Percentiles rank a stretch among this genome's conserved stretches.
phyloP scores from a whole-genome alignment of 495 filamentous ascomycete genomes.

The Haplographium delicatum region DNA sequence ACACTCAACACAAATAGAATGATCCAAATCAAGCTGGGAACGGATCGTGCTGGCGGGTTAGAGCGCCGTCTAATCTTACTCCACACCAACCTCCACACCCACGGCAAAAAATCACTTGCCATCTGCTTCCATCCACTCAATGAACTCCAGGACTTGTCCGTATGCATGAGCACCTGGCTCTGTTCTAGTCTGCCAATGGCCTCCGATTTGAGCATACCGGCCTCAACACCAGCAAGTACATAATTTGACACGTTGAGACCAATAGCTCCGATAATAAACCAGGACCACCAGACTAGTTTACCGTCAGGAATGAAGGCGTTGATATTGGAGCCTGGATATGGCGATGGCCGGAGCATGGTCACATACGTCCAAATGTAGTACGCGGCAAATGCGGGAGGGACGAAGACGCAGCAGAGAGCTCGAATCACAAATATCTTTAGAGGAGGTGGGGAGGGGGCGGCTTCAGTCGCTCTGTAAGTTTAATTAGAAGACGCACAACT shows the following conservation, averaged over 20 bases:
- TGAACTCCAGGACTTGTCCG: not conserved
- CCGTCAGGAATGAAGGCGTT: not conserved
- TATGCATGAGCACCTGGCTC: too few species aligned
- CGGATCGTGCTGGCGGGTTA: too few species aligned
- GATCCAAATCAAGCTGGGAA: not conserved
- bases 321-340: not conserved
- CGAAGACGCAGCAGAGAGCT: not conserved
- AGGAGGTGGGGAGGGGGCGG: too few species aligned
- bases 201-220: constrained; percentile 7
- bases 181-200: too few species aligned
- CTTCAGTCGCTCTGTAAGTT: too few species aligned
- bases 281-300: constrained; percentile 1
- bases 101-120: too few species aligned
- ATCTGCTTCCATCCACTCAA: not conserved
- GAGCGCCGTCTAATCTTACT: too few species aligned
- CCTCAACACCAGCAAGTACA: constrained; percentile 7
- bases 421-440: too few species aligned
- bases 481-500: too few species aligned
- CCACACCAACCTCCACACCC: too few species aligned
- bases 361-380: not conserved
- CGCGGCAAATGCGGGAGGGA: not conserved
- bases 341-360: not conserved
- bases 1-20: constrained; percentile 2
- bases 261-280: constrained; percentile 11
- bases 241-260: constrained; percentile 9